A percentile compares a stretch with the other conserved stretches of the same genome.
Evolutionary conservation across 441 rosid species (phyloP).

Genomic region (Erysimum pusillum): DNA sequence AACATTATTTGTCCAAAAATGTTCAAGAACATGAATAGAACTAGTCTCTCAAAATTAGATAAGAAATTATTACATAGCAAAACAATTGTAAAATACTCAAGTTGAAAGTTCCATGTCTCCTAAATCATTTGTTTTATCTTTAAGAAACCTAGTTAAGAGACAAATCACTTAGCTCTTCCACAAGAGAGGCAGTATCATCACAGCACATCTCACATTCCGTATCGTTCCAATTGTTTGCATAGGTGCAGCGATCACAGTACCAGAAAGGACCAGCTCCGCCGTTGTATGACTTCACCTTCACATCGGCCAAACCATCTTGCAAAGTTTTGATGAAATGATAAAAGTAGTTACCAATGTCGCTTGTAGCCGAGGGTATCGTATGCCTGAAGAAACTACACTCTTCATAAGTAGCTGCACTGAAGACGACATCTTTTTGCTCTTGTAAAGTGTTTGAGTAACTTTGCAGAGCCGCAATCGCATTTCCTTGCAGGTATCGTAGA

Average conservation of each 20-base stretch:
- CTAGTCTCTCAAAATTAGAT: background rate
- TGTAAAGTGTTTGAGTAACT: conserved; percentile 9
- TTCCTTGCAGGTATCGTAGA: conserved; percentile 12
- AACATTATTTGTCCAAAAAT: conserved; percentile 17
- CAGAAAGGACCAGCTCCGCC: conserved; percentile 8
- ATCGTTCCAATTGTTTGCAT: conserved; percentile 16
- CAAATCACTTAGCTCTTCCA: conserved; percentile 13
- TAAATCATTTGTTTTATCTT: background rate
- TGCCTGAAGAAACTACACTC: background rate
- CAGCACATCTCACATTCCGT: conserved; percentile 40
- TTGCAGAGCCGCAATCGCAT: background rate
- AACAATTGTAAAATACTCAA: background rate
- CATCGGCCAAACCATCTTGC: conserved; percentile 30
- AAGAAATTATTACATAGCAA: background rate
- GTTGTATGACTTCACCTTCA: conserved; percentile 38
- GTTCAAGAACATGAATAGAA: conserved; percentile 26
- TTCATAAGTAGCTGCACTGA: background rate
- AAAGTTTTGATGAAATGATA: conserved; percentile 25
- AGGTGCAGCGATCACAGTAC: conserved; percentile 41
- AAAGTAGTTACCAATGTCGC: conserved; percentile 38
- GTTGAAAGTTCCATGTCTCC: conserved; percentile 10
- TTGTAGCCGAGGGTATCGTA: background rate
- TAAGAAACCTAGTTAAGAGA: conserved; percentile 28
- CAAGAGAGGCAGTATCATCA: background rate
- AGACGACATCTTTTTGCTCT: background rate